phyloP scores from a whole-genome alignment of 1,139 yeast species.

The Barnettozyma hawaiiensis region DNA sequence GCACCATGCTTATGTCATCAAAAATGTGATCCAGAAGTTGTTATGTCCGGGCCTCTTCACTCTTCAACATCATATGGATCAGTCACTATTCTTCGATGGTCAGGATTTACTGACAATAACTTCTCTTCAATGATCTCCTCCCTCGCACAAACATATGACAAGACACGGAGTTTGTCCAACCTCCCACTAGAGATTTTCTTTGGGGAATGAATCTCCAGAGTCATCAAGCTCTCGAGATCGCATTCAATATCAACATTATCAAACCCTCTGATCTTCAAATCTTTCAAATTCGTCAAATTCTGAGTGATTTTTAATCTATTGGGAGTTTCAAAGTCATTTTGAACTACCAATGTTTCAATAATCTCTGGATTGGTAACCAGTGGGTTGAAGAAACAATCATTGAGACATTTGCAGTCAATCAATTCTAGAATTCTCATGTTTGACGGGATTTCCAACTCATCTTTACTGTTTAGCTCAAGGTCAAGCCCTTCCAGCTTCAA shows the following conservation, averaged over 20 bases:
- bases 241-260: background rate
- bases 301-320: background rate
- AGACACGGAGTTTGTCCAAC: background rate
- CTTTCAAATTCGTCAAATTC: background rate
- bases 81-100: background rate
- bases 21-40: too few species aligned
- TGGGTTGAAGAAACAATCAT: background rate
- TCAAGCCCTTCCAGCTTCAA: background rate
- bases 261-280: background rate
- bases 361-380: background rate
- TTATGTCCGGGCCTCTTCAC: too few species aligned
- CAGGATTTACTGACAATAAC: background rate
- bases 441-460: background rate
- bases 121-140: background rate
- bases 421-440: background rate
- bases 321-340: background rate
- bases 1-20: background rate
- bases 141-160: background rate
- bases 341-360: background rate
- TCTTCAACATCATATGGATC: background rate
- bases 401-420: background rate
- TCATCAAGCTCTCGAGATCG: background rate
- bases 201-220: background rate
- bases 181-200: background rate
- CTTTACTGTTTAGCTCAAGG: background rate